Conservation (phyloP, 1,284 basidiomycete species). For the Malassezia cuniculi region DNA sequence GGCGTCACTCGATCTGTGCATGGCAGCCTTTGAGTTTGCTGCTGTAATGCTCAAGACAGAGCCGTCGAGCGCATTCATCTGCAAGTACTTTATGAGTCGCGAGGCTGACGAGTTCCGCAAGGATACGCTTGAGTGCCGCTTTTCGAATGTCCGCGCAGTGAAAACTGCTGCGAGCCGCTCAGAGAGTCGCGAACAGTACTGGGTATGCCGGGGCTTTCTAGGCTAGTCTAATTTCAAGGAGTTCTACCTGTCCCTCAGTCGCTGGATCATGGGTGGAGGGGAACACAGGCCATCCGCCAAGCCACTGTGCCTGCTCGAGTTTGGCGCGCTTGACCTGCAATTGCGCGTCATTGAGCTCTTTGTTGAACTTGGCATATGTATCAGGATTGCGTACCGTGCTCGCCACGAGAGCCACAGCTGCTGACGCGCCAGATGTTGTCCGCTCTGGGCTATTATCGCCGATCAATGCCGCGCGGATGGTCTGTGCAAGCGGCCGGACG, state of each 20-base stretch:
- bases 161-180: slow-evolving; percentile 33
- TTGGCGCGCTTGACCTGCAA: too few relatives aligned
- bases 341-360: slow-evolving; percentile 3
- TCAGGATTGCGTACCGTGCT: slow-evolving; percentile 16
- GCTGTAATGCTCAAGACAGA: background rate
- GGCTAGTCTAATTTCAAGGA: slow-evolving; percentile 4
- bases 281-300: slow-evolving; percentile 5
- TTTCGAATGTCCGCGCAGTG: slow-evolving; percentile 24
- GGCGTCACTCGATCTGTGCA: slow-evolving; percentile 12
- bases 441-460: background rate
- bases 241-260: slow-evolving; percentile 6
- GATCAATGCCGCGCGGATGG: slow-evolving; percentile 1
- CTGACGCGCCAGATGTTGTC: too few relatives aligned
- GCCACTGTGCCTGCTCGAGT: background rate
- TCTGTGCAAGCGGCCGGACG: slow-evolving; percentile 2
- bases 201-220: slow-evolving; percentile 25
- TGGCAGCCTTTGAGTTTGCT: slow-evolving; percentile 10
- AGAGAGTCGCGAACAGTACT: slow-evolving; percentile 33
- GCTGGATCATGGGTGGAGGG: slow-evolving; percentile 9
- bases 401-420: slow-evolving; percentile 11
- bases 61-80: slow-evolving; percentile 8
- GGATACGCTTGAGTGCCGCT: slow-evolving; percentile 21
- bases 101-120: slow-evolving; percentile 28
- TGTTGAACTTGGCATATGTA: slow-evolving; percentile 12
- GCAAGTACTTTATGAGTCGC: slow-evolving; percentile 31